These are phyloP conservation scores for Ormosia emarginata DNA, from an alignment of 306 rosid species.

Conservation along the genomic window DNA sequence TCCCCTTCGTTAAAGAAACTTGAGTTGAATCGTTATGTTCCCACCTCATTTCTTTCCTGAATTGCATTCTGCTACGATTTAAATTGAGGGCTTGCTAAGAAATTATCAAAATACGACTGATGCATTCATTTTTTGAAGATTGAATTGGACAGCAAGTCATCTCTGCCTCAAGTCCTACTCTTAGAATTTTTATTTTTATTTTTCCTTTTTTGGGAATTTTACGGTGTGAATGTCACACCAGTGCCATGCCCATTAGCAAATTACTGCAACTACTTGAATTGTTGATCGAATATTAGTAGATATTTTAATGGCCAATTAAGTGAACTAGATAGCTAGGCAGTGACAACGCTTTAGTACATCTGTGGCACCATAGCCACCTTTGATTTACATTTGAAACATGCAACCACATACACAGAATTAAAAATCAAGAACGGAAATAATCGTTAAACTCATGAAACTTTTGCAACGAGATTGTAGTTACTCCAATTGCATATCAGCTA, in stretches of 20 bases:
- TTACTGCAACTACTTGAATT: no score
- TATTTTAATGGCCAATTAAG: no score
- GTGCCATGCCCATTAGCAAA: no score
- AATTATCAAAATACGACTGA: slow-evolving; percentile 13
- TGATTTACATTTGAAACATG: neutral
- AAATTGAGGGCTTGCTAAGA: neutral
- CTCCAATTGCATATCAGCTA: neutral
- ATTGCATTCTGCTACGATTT: neutral
- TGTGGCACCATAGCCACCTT: neutral
- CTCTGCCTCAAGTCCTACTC: no score
- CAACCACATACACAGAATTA: neutral
- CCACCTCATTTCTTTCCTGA: slow-evolving; percentile 23
- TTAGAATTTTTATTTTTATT: no score
- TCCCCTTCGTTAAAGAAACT: slow-evolving; percentile 67
- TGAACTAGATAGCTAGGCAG: neutral
- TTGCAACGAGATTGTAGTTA: neutral
- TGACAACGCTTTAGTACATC: no score
- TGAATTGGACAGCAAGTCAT: no score
- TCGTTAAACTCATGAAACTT: neutral
- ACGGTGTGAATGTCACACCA: no score
- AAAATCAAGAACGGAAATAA: no score
- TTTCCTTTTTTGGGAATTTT: no score
- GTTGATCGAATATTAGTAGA: no score
- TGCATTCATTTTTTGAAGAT: neutral
- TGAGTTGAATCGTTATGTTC: slow-evolving; percentile 50